phyloP scores from a whole-genome alignment of 306 rosid species.

The Luffa acutangula region DNA sequence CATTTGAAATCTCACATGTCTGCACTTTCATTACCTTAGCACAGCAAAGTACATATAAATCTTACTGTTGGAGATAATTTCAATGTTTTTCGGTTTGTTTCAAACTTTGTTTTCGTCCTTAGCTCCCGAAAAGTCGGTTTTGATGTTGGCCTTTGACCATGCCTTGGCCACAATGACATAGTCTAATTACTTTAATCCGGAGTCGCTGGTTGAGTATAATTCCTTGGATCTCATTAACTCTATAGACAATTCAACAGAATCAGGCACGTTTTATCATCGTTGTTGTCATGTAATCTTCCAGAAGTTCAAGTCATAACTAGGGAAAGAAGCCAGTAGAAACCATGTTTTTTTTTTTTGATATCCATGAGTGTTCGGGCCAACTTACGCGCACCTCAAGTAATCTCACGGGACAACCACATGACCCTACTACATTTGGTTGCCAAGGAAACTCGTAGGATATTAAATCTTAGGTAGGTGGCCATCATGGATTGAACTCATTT shows the following conservation, averaged over 20 bases:
- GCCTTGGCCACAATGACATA: background rate
- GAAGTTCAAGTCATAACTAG: background rate
- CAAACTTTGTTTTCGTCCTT: background rate
- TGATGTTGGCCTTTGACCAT: background rate
- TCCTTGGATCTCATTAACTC: background rate
- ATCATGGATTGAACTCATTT: too few species aligned
- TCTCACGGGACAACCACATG: too few species aligned
- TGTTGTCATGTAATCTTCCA: background rate
- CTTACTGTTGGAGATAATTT: background rate
- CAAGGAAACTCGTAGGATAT: too few species aligned
- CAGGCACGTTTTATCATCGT: too few species aligned
- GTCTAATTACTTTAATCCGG: background rate
- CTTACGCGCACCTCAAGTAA: too few species aligned
- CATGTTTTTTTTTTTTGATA: too few species aligned
- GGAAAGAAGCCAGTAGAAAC: background rate
- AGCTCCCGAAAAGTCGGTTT: background rate
- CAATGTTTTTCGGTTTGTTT: background rate
- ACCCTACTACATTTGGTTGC: too few species aligned
- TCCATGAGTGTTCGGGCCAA: too few species aligned
- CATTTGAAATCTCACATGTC: background rate
- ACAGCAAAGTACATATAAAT: background rate
- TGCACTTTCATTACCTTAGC: background rate
- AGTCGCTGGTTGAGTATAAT: background rate
- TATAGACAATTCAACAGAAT: background rate
- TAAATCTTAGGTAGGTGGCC: too few species aligned